phyloP scores from a whole-genome alignment of 306 rosid genomes.

The Coriaria nepalensis region DNA sequence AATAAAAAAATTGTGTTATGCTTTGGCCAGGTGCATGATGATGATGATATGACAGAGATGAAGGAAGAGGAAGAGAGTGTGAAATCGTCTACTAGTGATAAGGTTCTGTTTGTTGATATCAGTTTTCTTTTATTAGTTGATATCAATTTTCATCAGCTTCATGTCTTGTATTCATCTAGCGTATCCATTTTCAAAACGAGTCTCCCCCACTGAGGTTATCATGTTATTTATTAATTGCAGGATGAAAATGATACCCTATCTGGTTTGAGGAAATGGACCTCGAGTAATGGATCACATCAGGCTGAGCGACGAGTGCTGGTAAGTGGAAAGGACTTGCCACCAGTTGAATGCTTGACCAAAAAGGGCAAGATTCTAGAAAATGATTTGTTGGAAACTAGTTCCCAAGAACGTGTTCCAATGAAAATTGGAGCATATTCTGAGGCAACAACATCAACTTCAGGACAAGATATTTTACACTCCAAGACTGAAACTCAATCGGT shows the following conservation, averaged over 20 bases:
- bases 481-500: constrained; percentile 36
- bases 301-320: constrained; percentile 24
- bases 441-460: constrained; percentile 30
- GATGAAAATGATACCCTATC: constrained; percentile 36
- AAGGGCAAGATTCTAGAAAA: constrained; percentile 34
- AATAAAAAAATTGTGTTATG: not conserved
- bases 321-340: constrained; percentile 32
- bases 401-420: constrained; percentile 30
- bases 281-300: constrained; percentile 26
- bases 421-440: constrained; percentile 36
- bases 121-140: constrained; percentile 6
- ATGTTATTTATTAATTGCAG: constrained; percentile 23
- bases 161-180: constrained; percentile 2
- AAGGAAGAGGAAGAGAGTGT: constrained; percentile 56
- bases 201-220: not conserved
- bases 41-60: constrained; percentile 52
- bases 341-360: constrained; percentile 24
- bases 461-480: constrained; percentile 32
- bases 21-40: constrained; percentile 46
- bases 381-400: constrained; percentile 29
- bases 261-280: constrained; percentile 32
- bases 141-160: not conserved
- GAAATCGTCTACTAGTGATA: constrained; percentile 15
- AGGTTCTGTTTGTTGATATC: constrained; percentile 24
- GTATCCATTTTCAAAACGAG: not conserved